Conservation (phyloP, 352 stramenopile species). For the Pythium volutum region DNA sequence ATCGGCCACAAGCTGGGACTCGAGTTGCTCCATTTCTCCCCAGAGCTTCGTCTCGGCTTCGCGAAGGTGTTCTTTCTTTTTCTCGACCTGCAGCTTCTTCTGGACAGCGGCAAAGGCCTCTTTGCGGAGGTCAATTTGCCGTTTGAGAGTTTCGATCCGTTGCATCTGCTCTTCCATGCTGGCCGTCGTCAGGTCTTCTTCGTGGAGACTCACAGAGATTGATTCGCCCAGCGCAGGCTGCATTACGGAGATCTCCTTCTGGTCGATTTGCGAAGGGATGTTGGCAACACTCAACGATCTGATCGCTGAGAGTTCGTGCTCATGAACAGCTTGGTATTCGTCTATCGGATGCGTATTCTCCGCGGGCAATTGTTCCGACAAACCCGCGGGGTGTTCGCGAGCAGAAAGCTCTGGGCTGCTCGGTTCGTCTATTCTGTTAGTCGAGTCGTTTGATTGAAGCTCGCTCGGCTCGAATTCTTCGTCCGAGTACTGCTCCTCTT, state of each 20-base stretch:
- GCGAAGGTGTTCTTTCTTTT: slow-evolving; percentile 39
- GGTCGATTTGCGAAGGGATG: background rate
- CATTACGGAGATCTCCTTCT: background rate
- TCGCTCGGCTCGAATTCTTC: slow-evolving; percentile 39
- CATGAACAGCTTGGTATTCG: background rate
- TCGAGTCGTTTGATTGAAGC: background rate
- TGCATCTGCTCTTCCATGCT: slow-evolving; percentile 64
- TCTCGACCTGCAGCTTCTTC: slow-evolving; percentile 48
- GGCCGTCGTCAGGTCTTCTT: slow-evolving; percentile 40
- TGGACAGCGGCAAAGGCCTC: slow-evolving; percentile 39
- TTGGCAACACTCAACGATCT: slow-evolving; percentile 5
- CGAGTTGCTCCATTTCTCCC: slow-evolving; percentile 45
- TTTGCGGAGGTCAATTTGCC: slow-evolving; percentile 41
- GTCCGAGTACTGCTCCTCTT: slow-evolving; percentile 24
- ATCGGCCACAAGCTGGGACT: slow-evolving; percentile 37
- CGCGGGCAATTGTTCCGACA: background rate
- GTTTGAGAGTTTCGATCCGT: slow-evolving; percentile 44
- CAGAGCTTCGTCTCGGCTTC: slow-evolving; percentile 43
- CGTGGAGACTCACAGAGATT: slow-evolving; percentile 24
- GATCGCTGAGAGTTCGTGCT: background rate
- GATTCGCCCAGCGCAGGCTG: slow-evolving; percentile 14
- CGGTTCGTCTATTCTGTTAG: background rate
- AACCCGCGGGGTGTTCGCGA: background rate
- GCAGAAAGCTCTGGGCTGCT: background rate
- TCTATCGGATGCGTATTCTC: background rate